These are phyloP conservation scores for Huntiella moniliformis DNA, from an alignment of 2,329 filamentous ascomycete species.

Conservation along the genomic window DNA sequence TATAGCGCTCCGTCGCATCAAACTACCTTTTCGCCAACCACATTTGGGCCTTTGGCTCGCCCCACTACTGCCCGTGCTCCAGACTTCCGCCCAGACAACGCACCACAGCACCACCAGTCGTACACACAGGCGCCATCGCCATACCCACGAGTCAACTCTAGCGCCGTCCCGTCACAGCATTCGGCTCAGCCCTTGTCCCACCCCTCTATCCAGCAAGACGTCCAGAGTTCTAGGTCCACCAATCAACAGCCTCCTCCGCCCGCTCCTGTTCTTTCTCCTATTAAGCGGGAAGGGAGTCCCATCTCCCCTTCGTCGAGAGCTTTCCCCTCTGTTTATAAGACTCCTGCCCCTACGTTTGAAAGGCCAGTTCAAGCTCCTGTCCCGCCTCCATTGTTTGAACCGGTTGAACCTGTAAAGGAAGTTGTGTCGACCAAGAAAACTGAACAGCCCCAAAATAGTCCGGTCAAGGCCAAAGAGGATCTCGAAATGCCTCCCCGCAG, in stretches of 20 bases:
- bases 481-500: slow-evolving; percentile 20
- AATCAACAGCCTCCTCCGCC: too few relatives aligned
- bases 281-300: too few relatives aligned
- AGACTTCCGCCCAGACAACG: slow-evolving; percentile 8
- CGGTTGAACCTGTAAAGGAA: too few relatives aligned
- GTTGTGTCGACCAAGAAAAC: neutral
- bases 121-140: slow-evolving; percentile 13
- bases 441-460: neutral
- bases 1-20: slow-evolving; percentile 1
- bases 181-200: slow-evolving; percentile 4
- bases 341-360: too few relatives aligned
- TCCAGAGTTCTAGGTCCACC: too few relatives aligned
- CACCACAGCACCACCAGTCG: slow-evolving; percentile 13
- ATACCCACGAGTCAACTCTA: slow-evolving; percentile 1
- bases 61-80: neutral
- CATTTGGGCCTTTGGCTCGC: neutral
- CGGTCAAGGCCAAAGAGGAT: neutral
- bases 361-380: too few relatives aligned
- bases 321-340: too few relatives aligned
- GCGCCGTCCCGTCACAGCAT: slow-evolving; percentile 4
- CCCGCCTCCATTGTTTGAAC: too few relatives aligned
- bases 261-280: too few relatives aligned
- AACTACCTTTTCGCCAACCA: neutral
- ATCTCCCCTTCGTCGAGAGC: too few relatives aligned
- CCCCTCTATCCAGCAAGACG: neutral